phyloP scores from a whole-genome alignment of 139 green algal species.

The Coelastrella sp. region DNA sequence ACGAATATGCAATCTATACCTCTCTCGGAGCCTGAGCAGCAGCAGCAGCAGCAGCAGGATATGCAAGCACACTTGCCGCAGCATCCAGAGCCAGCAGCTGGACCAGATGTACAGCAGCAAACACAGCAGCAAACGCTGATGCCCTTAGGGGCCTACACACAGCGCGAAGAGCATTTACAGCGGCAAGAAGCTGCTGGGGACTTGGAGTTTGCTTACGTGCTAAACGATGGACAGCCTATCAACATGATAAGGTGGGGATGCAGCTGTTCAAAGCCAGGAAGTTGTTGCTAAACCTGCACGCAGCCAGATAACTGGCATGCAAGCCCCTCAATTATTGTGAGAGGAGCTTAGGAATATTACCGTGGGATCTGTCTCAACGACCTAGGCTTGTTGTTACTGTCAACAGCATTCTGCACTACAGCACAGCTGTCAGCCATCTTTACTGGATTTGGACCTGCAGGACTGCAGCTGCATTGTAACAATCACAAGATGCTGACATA shows the following conservation, averaged over 20 bases:
- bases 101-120: neutral
- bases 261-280: neutral
- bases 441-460: too few species aligned
- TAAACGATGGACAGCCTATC: slow-evolving; percentile 73
- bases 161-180: slow-evolving; percentile 73
- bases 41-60: slow-evolving; percentile 9
- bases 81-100: neutral
- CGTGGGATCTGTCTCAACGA: too few species aligned
- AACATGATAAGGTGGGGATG: slow-evolving; percentile 62
- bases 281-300: neutral
- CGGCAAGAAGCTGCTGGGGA: slow-evolving; percentile 73
- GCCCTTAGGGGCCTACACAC: slow-evolving; percentile 59
- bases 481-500: neutral
- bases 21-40: neutral
- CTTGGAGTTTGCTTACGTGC: slow-evolving; percentile 77
- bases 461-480: too few species aligned
- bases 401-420: too few species aligned
- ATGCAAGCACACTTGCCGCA: neutral
- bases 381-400: too few species aligned
- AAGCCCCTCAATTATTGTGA: too few species aligned
- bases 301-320: neutral
- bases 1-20: neutral
- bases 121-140: slow-evolving; percentile 27
- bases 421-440: too few species aligned
- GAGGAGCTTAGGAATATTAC: too few species aligned